A percentile compares a stretch with the other conserved stretches of the same genome.
These are phyloP conservation scores for Phytophthora colocasiae DNA, from an alignment of 352 stramenopile genomes.

Conservation along the genomic window DNA sequence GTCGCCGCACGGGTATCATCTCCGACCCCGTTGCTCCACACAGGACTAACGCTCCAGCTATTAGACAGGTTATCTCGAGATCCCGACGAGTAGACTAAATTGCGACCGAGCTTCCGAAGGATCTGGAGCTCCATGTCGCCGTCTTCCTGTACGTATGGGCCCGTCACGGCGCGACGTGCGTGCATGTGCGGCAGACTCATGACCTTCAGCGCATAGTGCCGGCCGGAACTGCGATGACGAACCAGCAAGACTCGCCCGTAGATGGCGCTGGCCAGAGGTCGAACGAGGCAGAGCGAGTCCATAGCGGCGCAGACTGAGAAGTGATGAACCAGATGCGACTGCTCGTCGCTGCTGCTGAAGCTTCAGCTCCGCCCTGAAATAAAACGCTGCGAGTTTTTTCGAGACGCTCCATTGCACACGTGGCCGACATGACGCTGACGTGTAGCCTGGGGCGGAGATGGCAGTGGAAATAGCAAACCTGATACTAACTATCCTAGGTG, in stretches of 20 bases:
- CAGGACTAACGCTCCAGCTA: slow-evolving; percentile 37
- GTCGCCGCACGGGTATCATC: not conserved
- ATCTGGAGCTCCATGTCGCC: slow-evolving; percentile 51
- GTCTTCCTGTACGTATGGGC: slow-evolving; percentile 51
- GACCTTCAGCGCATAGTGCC: slow-evolving; percentile 63
- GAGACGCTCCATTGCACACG: slow-evolving; percentile 4
- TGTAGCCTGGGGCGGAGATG: not conserved
- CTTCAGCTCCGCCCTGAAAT: slow-evolving; percentile 14
- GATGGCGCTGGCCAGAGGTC: slow-evolving; percentile 56
- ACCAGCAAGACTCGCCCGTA: slow-evolving; percentile 61
- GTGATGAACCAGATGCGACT: slow-evolving; percentile 17
- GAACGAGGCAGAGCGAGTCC: slow-evolving; percentile 55
- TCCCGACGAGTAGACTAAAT: slow-evolving; percentile 27
- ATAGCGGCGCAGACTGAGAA: slow-evolving; percentile 32
- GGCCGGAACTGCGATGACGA: slow-evolving; percentile 38
- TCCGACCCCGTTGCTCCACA: slow-evolving; percentile 30
- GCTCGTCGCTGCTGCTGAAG: not conserved
- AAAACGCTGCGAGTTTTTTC: slow-evolving; percentile 11
- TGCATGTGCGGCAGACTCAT: slow-evolving; percentile 72
- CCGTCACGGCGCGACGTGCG: slow-evolving; percentile 48
- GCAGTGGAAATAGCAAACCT: slow-evolving; percentile 15
- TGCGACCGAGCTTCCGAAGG: slow-evolving; percentile 47
- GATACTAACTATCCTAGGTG: too few species aligned
- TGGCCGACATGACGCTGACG: slow-evolving; percentile 9
- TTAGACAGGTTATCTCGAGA: slow-evolving; percentile 4